Evolutionary conservation across 2,329 filamentous ascomycete genomes (phyloP).

Genomic region (Zasmidium cellare): DNA sequence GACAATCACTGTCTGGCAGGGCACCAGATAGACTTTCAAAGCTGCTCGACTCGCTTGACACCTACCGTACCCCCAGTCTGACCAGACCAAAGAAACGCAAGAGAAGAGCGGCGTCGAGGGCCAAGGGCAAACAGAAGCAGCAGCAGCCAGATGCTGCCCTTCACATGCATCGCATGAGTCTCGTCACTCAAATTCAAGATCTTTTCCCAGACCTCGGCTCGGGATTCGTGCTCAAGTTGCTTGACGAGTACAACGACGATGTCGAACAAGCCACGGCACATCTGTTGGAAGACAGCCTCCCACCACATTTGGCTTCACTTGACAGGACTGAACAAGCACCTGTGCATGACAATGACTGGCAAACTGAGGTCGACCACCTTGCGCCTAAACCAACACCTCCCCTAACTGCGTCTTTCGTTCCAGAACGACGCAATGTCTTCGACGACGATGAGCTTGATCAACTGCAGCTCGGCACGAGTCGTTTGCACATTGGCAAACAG

Average conservation of each 20-base stretch:
- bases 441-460: constrained; percentile 79
- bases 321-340: constrained; percentile 67
- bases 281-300: constrained; percentile 75
- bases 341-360: constrained; percentile 29
- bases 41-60: constrained; percentile 60
- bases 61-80: constrained; percentile 56
- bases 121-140: constrained; percentile 53
- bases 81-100: constrained; percentile 55
- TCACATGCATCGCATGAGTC: constrained; percentile 78
- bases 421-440: constrained; percentile 69
- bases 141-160: constrained; percentile 48
- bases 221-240: constrained; percentile 74
- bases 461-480: constrained; percentile 64
- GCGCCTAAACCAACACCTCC: constrained; percentile 61
- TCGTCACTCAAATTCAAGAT: constrained; percentile 89
- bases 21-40: constrained; percentile 59
- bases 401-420: constrained; percentile 38
- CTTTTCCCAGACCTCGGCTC: constrained; percentile 85
- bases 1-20: constrained; percentile 53
- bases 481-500: constrained; percentile 77
- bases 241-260: constrained; percentile 77
- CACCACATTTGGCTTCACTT: constrained; percentile 62
- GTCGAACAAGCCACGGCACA: constrained; percentile 79
- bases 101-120: constrained; percentile 66
- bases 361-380: constrained; percentile 41